Percentiles rank a stretch among this genome's conserved stretches.
Evolutionary conservation across 2,329 filamentous ascomycete genomes (phyloP).

Genomic region (Penicillium sp.): DNA sequence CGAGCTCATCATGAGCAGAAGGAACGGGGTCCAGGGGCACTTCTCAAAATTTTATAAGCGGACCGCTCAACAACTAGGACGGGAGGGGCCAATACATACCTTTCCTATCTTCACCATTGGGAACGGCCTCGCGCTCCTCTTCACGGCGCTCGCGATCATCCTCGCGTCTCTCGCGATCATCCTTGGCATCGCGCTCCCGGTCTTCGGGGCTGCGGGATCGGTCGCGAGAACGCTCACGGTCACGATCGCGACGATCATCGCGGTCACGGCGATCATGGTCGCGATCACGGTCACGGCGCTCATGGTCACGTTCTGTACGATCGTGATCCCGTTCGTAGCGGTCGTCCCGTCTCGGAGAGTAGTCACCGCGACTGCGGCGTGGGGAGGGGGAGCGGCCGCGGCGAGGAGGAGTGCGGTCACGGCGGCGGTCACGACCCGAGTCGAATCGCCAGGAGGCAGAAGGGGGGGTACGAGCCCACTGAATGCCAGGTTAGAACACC

Average conservation of each 20-base stretch:
- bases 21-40: constrained; percentile 75
- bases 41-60: constrained; percentile 34
- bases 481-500: not conserved
- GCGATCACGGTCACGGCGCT: constrained; percentile 60
- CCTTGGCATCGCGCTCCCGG: constrained; percentile 33
- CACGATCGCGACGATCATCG: constrained; percentile 58
- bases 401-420: constrained; percentile 77
- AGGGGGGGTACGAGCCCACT: constrained; percentile 98
- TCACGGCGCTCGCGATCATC: constrained; percentile 68
- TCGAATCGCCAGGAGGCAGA: constrained; percentile 99
- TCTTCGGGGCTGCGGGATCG: constrained; percentile 35
- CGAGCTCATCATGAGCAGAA: constrained; percentile 89
- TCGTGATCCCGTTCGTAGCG: constrained; percentile 79
- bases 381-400: constrained; percentile 68
- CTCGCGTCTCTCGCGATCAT: constrained; percentile 36
- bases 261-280: constrained; percentile 56
- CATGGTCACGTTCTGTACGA: constrained; percentile 71
- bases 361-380: constrained; percentile 67
- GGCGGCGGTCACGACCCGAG: constrained; percentile 71
- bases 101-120: constrained; percentile 91
- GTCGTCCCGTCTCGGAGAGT: constrained; percentile 88
- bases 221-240: constrained; percentile 39
- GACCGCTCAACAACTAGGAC: not conserved
- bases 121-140: constrained; percentile 74
- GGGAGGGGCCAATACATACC: constrained; percentile 57